Evolutionary conservation across 2,329 filamentous ascomycete genomes (phyloP).

Genomic region (Septoria petroselini): DNA sequence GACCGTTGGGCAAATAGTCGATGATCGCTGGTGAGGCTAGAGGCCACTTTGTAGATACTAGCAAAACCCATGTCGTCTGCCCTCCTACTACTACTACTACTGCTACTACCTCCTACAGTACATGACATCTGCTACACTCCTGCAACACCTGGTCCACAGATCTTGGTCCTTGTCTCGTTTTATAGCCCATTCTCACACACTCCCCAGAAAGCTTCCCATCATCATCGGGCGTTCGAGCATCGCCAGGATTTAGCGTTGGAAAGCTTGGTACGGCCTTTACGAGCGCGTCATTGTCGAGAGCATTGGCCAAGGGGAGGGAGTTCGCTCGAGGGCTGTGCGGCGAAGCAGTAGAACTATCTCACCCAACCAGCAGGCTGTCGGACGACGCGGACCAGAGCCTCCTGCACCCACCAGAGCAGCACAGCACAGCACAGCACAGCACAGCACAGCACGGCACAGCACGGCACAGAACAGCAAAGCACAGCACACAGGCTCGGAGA

Average conservation of each 20-base stretch:
- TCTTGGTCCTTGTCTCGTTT: background rate
- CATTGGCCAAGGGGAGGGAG: background rate
- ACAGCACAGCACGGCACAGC: too few relatives aligned
- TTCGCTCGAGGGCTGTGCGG: background rate
- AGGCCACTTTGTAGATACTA: background rate
- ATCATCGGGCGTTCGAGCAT: background rate
- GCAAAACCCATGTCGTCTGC: background rate
- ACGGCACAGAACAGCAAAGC: too few relatives aligned
- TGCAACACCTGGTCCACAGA: background rate
- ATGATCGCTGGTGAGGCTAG: background rate
- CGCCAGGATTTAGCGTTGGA: constrained; percentile 2
- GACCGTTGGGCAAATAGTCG: background rate
- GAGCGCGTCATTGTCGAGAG: constrained; percentile 4
- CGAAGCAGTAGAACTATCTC: too few relatives aligned
- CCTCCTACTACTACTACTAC: too few relatives aligned
- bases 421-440: too few relatives aligned
- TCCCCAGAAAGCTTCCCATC: background rate
- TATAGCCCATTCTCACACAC: background rate
- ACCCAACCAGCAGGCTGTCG: background rate
- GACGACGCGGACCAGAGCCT: background rate
- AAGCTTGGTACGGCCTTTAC: background rate
- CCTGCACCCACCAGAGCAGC: background rate
- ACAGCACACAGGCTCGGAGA: background rate
- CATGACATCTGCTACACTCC: constrained; percentile 1
- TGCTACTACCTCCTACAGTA: too few relatives aligned